Conservation (phyloP, 164 flowering plant genomes). For the Nymphaea colorata region DNA sequence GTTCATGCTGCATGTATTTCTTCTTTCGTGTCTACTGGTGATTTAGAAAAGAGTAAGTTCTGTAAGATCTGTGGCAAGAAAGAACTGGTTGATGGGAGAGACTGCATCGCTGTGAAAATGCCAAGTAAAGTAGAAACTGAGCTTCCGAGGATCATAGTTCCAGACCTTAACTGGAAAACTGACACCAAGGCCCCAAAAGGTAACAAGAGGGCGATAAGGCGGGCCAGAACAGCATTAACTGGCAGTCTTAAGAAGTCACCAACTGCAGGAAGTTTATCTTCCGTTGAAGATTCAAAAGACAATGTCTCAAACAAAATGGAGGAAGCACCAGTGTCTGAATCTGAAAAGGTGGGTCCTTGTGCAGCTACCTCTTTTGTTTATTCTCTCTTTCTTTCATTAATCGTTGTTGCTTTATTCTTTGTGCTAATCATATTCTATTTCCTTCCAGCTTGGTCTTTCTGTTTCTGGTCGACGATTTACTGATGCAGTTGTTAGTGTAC, state of each 20-base stretch:
- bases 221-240: slow-evolving; percentile 4
- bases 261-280: slow-evolving; percentile 8
- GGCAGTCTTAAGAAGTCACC: slow-evolving; percentile 5
- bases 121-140: slow-evolving; percentile 23
- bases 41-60: slow-evolving; percentile 6
- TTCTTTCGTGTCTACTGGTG: slow-evolving; percentile 1
- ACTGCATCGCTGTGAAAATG: slow-evolving; percentile 18
- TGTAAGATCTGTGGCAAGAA: slow-evolving; percentile 23
- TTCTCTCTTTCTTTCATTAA: not conserved
- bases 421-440: slow-evolving; percentile 1
- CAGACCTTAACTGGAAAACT: slow-evolving; percentile 24
- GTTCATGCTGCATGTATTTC: slow-evolving; percentile 4
- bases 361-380: not conserved
- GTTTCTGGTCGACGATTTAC: slow-evolving; percentile 38
- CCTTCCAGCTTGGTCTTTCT: slow-evolving; percentile 42
- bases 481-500: slow-evolving; percentile 33
- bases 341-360: slow-evolving; percentile 42
- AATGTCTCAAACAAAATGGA: slow-evolving; percentile 17
- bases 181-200: slow-evolving; percentile 23
- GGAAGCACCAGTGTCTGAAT: slow-evolving; percentile 40
- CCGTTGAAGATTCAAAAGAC: slow-evolving; percentile 11
- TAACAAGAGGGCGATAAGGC: slow-evolving; percentile 19
- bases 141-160: slow-evolving; percentile 17
- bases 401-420: not conserved
- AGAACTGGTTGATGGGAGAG: slow-evolving; percentile 17